Conservation (phyloP, 768 basidiomycete species). For the Steccherinum ochraceum region DNA sequence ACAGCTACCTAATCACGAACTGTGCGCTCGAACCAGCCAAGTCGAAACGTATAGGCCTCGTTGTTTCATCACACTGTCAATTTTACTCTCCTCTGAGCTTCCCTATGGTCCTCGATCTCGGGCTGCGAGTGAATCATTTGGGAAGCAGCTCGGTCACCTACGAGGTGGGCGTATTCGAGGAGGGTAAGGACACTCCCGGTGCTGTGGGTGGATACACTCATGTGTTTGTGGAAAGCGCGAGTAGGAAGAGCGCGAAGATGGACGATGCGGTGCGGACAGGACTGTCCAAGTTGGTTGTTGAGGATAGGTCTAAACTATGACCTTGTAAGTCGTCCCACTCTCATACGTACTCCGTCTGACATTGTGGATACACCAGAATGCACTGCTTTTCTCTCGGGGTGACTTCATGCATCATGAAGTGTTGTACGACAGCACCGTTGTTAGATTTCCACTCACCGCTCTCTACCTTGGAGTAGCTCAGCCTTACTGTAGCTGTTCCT, state of each 20-base stretch:
- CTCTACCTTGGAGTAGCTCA: too few species aligned
- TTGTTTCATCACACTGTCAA: constrained; percentile 74
- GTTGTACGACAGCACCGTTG: too few species aligned
- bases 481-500: too few species aligned
- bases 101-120: constrained; percentile 64
- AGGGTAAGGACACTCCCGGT: constrained; percentile 25
- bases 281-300: constrained; percentile 35
- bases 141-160: constrained; percentile 76
- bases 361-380: too few species aligned
- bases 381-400: too few species aligned
- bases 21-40: constrained; percentile 49
- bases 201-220: constrained; percentile 65
- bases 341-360: too few species aligned
- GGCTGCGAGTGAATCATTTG: constrained; percentile 58
- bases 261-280: constrained; percentile 35
- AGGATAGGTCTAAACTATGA: too few species aligned
- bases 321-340: too few species aligned
- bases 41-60: constrained; percentile 62
- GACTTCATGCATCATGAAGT: too few species aligned
- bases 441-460: too few species aligned
- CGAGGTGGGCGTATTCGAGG: constrained; percentile 70
- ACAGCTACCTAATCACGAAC: constrained; percentile 65
- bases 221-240: constrained; percentile 67
- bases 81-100: constrained; percentile 73
- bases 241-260: constrained; percentile 52